Evolutionary conservation across 2,329 filamentous ascomycete genomes (phyloP), one percentile per base, ranked within the genome.

Genomic region (Calonectria crousiana): DNA sequence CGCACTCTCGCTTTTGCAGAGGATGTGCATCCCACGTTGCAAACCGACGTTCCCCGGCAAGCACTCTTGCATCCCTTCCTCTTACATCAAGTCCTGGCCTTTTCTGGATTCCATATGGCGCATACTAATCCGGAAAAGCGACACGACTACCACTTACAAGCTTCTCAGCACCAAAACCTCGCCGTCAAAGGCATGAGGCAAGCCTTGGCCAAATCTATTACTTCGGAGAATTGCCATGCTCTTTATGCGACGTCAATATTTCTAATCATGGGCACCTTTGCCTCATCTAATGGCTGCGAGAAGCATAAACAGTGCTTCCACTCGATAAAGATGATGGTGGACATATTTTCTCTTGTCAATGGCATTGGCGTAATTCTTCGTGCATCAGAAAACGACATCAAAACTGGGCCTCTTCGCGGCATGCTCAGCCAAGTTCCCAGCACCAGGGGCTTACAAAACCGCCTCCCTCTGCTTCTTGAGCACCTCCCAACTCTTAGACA

Each of bases 261-360:
- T 0, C 71, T 78, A n/a, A 76, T 78, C 0, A 62, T 79, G 16
- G 75, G 78, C 1, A 76, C 76, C 16, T 78, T 79, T 10, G 77
- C 77, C 0, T 72, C 75, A 0, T 77, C 78, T 18, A 77, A 74
- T 0, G 67, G 74, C 16, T 79, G 75, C 5, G 47, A 67, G 16
- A 49, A 38, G n/a, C 49, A 67, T 20, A 30, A 14, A 4, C 44
- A 38, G 9, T 67, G 44, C 23, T 67, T 52, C n/a, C 30, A 67
- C 34, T 51, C 47, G 3, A 67, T 67, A 51, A 51, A 38, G 13
- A 67, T 49, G 44, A 18, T 67, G 1, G 44, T 67, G 23, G 64
- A 53, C n/a, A 67, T 67, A 2, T 52, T 67, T 51, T 36, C 32
- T 20, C 64, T 67, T 18, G 32, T 67, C n/a, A 67, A 67, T 14